phyloP scores from a whole-genome alignment of 1,284 basidiomycete species.

The Phylloporus sp. region DNA sequence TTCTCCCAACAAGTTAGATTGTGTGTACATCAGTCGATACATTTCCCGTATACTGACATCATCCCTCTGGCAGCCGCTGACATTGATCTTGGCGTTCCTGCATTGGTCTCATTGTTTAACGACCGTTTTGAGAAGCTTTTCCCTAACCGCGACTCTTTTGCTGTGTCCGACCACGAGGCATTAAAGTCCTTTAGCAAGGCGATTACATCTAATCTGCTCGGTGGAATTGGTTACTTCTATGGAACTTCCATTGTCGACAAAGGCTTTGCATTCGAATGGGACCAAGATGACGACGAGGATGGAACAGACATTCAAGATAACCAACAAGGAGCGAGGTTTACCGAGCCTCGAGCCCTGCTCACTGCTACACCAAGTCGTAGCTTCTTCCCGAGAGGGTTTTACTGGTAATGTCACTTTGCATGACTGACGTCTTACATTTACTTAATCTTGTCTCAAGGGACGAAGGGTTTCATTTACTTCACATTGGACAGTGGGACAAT shows the following conservation, averaged over 20 bases:
- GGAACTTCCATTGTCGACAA: slow-evolving; percentile 89
- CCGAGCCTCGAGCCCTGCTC: slow-evolving; percentile 79
- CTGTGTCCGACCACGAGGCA: slow-evolving; percentile 54
- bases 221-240: slow-evolving; percentile 94
- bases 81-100: slow-evolving; percentile 74
- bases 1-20: slow-evolving; percentile 63
- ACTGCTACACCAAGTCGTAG: slow-evolving; percentile 94
- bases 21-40: slow-evolving; percentile 50
- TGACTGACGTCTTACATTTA: slow-evolving; percentile 8
- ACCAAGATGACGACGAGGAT: slow-evolving; percentile 75
- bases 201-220: slow-evolving; percentile 88
- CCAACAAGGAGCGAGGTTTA: slow-evolving; percentile 66
- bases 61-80: slow-evolving; percentile 52
- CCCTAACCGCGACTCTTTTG: slow-evolving; percentile 66
- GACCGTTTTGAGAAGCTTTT: slow-evolving; percentile 75
- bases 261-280: slow-evolving; percentile 88
- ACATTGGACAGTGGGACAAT: slow-evolving; percentile 92
- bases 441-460: slow-evolving; percentile 63
- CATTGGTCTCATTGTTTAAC: slow-evolving; percentile 69
- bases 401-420: slow-evolving; percentile 67
- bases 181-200: slow-evolving; percentile 82
- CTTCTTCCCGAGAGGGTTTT: slow-evolving; percentile 96
- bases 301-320: slow-evolving; percentile 44
- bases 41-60: slow-evolving; percentile 21
- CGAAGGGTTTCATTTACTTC: slow-evolving; percentile 92